These are phyloP conservation scores for Cutaneotrichosporon sp. DNA, from an alignment of 1,284 basidiomycete genomes.

Conservation along the genomic window DNA sequence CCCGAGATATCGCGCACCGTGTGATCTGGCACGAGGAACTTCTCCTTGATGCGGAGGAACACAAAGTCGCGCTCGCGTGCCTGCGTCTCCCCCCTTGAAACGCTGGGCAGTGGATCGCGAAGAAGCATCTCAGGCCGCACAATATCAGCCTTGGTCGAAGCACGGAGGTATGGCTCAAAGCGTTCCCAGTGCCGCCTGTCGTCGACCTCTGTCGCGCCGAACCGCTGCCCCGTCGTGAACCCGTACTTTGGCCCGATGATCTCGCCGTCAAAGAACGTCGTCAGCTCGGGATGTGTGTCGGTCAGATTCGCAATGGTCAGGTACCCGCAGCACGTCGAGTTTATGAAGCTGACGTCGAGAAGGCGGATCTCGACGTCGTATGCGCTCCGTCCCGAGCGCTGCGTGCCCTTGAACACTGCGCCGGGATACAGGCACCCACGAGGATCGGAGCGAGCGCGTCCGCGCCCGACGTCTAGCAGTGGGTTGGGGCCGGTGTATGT, in stretches of 20 bases:
- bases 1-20: slow-evolving; percentile 90
- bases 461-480: slow-evolving; percentile 68
- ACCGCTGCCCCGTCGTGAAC: slow-evolving; percentile 73
- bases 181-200: slow-evolving; percentile 88
- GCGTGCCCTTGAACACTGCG: slow-evolving; percentile 71
- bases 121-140: slow-evolving; percentile 72
- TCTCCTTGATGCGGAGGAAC: slow-evolving; percentile 97
- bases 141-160: slow-evolving; percentile 58
- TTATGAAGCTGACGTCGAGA: slow-evolving; percentile 75
- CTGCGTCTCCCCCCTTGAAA: slow-evolving; percentile 30
- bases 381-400: slow-evolving; percentile 77
- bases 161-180: slow-evolving; percentile 82
- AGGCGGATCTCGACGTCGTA: slow-evolving; percentile 82
- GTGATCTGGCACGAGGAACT: slow-evolving; percentile 91
- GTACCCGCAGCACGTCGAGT: slow-evolving; percentile 80
- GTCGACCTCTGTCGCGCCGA: slow-evolving; percentile 80
- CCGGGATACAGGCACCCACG: slow-evolving; percentile 80
- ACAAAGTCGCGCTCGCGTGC: slow-evolving; percentile 54
- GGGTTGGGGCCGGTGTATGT: slow-evolving; percentile 56
- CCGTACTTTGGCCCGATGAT: slow-evolving; percentile 82
- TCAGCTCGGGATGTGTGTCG: slow-evolving; percentile 83
- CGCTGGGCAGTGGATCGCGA: slow-evolving; percentile 55
- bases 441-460: slow-evolving; percentile 68
- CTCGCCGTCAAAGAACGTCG: slow-evolving; percentile 90
- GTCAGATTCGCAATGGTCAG: slow-evolving; percentile 84